Conservation (phyloP, 768 basidiomycete genomes). For the Leccinum aurantiacum region DNA sequence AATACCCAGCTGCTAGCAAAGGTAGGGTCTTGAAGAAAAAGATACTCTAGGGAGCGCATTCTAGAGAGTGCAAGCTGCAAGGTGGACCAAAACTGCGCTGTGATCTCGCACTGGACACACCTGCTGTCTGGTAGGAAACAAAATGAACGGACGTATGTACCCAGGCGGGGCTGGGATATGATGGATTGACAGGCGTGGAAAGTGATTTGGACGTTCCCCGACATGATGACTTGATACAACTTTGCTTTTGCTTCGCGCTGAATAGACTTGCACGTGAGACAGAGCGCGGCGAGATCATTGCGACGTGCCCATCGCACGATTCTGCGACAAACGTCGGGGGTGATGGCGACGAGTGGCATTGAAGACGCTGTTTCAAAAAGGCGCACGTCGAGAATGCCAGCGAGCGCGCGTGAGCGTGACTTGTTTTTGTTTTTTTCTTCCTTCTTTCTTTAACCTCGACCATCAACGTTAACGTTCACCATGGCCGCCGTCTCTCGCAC, state of each 20-base stretch:
- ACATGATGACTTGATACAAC: slow-evolving; percentile 44
- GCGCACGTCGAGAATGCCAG: neutral
- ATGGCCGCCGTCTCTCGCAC: slow-evolving; percentile 74
- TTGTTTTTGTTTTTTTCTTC: neutral
- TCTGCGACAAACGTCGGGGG: slow-evolving; percentile 43
- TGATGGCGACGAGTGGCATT: slow-evolving; percentile 29
- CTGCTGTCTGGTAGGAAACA: slow-evolving; percentile 39
- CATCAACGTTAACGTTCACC: neutral
- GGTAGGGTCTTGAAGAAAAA: slow-evolving; percentile 43
- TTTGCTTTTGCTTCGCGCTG: slow-evolving; percentile 47
- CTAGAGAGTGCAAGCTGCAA: slow-evolving; percentile 43
- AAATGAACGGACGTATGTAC: slow-evolving; percentile 43
- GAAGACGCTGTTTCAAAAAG: neutral
- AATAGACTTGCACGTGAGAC: slow-evolving; percentile 45
- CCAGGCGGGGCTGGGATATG: slow-evolving; percentile 35
- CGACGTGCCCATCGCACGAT: slow-evolving; percentile 39
- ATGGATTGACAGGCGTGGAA: slow-evolving; percentile 43
- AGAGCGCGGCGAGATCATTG: slow-evolving; percentile 44
- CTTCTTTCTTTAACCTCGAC: slow-evolving; percentile 7
- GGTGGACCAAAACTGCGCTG: slow-evolving; percentile 43
- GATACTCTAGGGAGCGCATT: slow-evolving; percentile 45
- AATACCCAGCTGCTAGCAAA: slow-evolving; percentile 47
- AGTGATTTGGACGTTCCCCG: slow-evolving; percentile 37
- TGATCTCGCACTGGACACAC: slow-evolving; percentile 23
- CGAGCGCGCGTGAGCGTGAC: neutral